Base-by-base conservation (phyloP, 129 eudicot species). In the Tanacetum coccineum region DNA sequence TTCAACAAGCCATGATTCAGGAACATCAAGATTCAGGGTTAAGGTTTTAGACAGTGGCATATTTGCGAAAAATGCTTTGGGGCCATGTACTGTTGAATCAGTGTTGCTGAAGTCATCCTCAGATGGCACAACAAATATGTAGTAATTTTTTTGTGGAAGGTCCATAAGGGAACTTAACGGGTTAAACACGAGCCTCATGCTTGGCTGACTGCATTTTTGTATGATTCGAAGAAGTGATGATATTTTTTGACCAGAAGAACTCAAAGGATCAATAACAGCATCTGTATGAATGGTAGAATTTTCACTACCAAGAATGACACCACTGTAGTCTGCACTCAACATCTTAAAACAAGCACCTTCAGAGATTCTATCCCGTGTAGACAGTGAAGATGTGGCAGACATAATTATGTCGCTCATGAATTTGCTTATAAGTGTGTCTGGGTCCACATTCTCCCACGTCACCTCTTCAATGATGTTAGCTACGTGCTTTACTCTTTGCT, bases 211-310 rank as follows among this genome's bases (percentile, higher is more conserved):
- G 74, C 69, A 83, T 70, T 88, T 92, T 70, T 77, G 79, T 25
- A 92, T 67, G 26, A 92, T 50, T 32, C 84, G 80, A 32, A 92
- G 89, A 78, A 92, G 88, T 67, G 98, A 84, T 67, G 98, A 62
- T 64, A 88, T 70, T 84, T 85, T 92, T 72, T 92, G 98, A 62
- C 95, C 98, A 62, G 98, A 85, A 68, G 96, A 66, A 74, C 98
- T 92, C 85, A 92, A 78, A 42, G 98, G 98, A 68, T 92, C 98
- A 76, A 92, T 75, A 51, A 92, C 96, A 59, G 96, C 98, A 71
- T 92, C 98, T 57, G 87, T 85, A 73, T 92, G 96, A 71, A 92
- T 82, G 79, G 86, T 81, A 9, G 94, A 78, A 57, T 83, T 69
- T 72, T 88, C 83, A 59, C 78, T 72, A 25, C 84, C 71, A 70